phyloP scores from a whole-genome alignment of 2,329 filamentous ascomycete species.

The Phyllosticta citriasiana region DNA sequence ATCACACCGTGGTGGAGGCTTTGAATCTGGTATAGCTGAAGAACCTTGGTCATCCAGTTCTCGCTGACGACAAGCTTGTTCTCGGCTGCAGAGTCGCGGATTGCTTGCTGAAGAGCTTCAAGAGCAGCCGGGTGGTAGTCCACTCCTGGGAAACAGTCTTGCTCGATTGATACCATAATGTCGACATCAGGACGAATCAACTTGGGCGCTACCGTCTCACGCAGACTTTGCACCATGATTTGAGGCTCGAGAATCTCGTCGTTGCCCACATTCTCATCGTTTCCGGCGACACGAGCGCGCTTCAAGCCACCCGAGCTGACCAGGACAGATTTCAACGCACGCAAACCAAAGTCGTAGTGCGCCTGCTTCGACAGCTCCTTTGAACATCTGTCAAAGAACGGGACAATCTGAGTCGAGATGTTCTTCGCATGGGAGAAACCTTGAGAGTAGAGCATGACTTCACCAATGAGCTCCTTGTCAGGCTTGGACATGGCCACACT shows the following conservation, averaged over 20 bases:
- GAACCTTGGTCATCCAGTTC: slow-evolving; percentile 92
- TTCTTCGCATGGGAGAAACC: slow-evolving; percentile 95
- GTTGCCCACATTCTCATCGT: slow-evolving; percentile 41
- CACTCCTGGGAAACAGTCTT: slow-evolving; percentile 80
- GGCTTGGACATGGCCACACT: slow-evolving; percentile 99
- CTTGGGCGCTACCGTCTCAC: slow-evolving; percentile 97
- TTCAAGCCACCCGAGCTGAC: slow-evolving; percentile 96
- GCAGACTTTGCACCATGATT: slow-evolving; percentile 96
- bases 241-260: slow-evolving; percentile 79
- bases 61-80: slow-evolving; percentile 84
- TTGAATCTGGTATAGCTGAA: slow-evolving; percentile 97
- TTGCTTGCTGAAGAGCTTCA: slow-evolving; percentile 66
- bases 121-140: slow-evolving; percentile 86
- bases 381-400: slow-evolving; percentile 92
- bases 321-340: slow-evolving; percentile 95
- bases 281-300: slow-evolving; percentile 50
- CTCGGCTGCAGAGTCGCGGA: slow-evolving; percentile 72
- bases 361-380: slow-evolving; percentile 82
- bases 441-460: slow-evolving; percentile 99
- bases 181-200: slow-evolving; percentile 87
- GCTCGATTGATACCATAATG: slow-evolving; percentile 75
- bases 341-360: slow-evolving; percentile 96
- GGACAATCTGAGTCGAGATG: slow-evolving; percentile 89
- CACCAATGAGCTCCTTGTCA: slow-evolving; percentile 97
- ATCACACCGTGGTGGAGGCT: slow-evolving; percentile 98